Base-by-base conservation (phyloP, 441 rosid species). In the Brassica hybrid region DNA sequence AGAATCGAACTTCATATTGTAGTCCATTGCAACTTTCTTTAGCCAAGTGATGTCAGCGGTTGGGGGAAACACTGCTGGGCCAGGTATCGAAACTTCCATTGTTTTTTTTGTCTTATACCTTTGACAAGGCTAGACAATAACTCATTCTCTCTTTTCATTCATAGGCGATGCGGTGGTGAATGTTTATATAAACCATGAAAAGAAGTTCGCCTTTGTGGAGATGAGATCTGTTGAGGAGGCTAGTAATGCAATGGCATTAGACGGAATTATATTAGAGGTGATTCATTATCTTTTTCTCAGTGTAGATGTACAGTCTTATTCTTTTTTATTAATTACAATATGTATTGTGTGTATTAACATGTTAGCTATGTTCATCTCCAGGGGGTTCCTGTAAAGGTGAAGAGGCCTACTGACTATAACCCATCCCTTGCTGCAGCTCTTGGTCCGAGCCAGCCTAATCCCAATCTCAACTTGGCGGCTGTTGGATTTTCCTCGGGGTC, bases 141-240 rank as follows among this genome's bases (percentile, higher is more conserved):
- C 75, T 79, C 12, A 80, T 60, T 34, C 63, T 16, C 36, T 36
- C 16, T 61, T 61, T 43, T 73, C 76, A 14, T 77, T 13, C 48
- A 1, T 63, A 94, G 98, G 98, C 65, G 98, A 93, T 84, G 98
- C 98, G 63, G 98, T 94, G 83, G 99, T 94, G 59, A 94, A 94
- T 79, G 99, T 94, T 34, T 94, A 94, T 81, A 91, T 94, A 79
- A 94, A 93, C 85, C 97, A 94, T 63, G 99, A 94, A 85, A 94
- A 94, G 93, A 94, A 85, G 34, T 94, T 94, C 34, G 34, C 34
- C 1, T 94, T 95, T 86, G 98, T 95, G 67, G 99, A 95, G 86
- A 94, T 93, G 99, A 89, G 99, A 85, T 93, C 98, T 67, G 99
- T 95, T 75, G 99, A 95, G 84, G 99, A 95, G 88, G 99, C 99